These are phyloP conservation scores for Penicillium egyptiacum DNA, from an alignment of 495 filamentous ascomycete species.

Conservation along the genomic window DNA sequence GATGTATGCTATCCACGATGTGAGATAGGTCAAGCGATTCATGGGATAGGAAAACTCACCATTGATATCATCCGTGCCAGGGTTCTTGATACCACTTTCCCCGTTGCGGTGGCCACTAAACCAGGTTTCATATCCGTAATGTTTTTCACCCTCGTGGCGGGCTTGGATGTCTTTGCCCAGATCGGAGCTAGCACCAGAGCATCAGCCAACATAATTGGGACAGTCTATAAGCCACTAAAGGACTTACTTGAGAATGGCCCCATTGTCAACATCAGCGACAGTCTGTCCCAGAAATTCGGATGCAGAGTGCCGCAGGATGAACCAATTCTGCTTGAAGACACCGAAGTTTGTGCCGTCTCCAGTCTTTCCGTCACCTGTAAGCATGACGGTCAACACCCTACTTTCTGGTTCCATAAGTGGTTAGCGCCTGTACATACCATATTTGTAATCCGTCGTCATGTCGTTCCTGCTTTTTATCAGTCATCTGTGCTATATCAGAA, in stretches of 20 bases:
- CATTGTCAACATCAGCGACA: constrained; percentile 20
- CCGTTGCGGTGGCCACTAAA: constrained; percentile 33
- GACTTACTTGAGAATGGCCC: constrained; percentile 31
- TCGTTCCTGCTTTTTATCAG: constrained; percentile 18
- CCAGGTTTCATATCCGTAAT: constrained; percentile 30
- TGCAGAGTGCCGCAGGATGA: constrained; percentile 33
- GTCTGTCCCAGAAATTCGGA: constrained; percentile 26
- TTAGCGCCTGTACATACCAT: constrained; percentile 20
- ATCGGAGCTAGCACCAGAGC: constrained; percentile 14
- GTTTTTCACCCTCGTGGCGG: constrained; percentile 28
- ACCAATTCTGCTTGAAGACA: constrained; percentile 44
- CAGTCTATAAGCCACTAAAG: too few species aligned
- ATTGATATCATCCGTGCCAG: constrained; percentile 25
- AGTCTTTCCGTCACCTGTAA: constrained; percentile 31
- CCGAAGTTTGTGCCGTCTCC: constrained; percentile 34
- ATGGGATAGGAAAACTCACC: constrained; percentile 13
- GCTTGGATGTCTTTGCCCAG: constrained; percentile 28
- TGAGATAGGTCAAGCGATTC: background rate
- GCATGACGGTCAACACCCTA: constrained; percentile 5
- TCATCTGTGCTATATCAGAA: background rate
- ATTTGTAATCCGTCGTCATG: constrained; percentile 40
- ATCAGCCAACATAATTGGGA: background rate
- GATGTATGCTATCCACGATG: constrained; percentile 22
- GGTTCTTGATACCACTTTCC: constrained; percentile 22
- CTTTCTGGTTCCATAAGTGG: background rate